Base-by-base conservation (phyloP, 2,329 filamentous ascomycete genomes). In the Eurotiales sp. region DNA sequence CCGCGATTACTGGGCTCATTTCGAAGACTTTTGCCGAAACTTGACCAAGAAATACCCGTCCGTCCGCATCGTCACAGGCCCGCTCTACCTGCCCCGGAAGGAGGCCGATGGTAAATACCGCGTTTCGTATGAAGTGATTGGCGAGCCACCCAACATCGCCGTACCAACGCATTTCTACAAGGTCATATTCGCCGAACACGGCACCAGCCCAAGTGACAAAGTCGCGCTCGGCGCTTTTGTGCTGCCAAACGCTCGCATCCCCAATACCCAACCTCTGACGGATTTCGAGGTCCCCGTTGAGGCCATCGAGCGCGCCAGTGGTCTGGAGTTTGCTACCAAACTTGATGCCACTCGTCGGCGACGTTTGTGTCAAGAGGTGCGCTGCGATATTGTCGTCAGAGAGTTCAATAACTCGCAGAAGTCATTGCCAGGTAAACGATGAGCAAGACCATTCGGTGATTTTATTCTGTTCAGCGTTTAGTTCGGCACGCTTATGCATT, bases 141-240 rank as follows among this genome's bases (percentile, higher is more conserved):
- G 93, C 34, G 87, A 79, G 66, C 93, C 93, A 58, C 92, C 93
- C 7, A 95, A 90, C 63, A 87, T 99, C 50, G 91, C 93, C 22
- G 93, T 99, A 48, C 93, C 93, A 3, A 99, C 93, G 19, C 93
- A 99, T 71, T 99, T 99, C 75, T 99, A 96, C 81, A 99, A 99
- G 77, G 90, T 99, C 64, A 93, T 99, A 61, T 95, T 93, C 64
- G 93, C 89, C 22, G 93, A 99, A 73, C 90, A 96, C 64, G 88
- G 87, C 3, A 74, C 71, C 1, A 71, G 65, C 19, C 78, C 78
- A 22, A 71, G 68, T 8, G 88, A 88, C 15, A 86, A 86, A 57
- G 93, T 99, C 29, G 90, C 90, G 27, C 75, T 99, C 30, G 93
- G 89, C 41, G 93, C 93, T 7, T 99, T 99, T 64, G 92, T 99